Base-by-base conservation (phyloP, 2,329 filamentous ascomycete species). In the Claviceps cyperi region DNA sequence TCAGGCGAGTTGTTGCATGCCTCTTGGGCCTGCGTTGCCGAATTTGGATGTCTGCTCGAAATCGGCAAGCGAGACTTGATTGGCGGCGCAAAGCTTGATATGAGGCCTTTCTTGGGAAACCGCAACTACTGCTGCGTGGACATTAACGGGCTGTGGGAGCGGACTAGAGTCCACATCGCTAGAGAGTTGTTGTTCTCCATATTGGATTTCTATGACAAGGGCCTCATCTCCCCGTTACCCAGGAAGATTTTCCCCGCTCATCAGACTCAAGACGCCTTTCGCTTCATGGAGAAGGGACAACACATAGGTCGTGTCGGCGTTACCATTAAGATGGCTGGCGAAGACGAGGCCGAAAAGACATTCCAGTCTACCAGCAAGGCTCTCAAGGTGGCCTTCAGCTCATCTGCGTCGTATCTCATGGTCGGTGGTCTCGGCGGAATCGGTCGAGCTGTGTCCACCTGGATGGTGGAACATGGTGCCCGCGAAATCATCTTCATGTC, bases 41-140 rank as follows among this genome's bases (percentile, higher is more conserved):
- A 55, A 15, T 62, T 56, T 35, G 67, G 67, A 1, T 57, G 46
- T 0, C 61, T 69, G 49, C 36, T 69, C 0, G 67, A 69, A 48
- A 60, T 69, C 17, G 64, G 64, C 2, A 64, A 64, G 43, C 56
- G 58, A 14, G 65, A 68, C 45, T 52, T 67, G 8, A 15, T 57
- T 1, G 63, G 64, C 1, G 62, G 65, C 7, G 66, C 61, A 3
- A 56, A 59, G 3, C 61, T 77, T 1, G 64, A 66, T 2, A 72
- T 77, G 72, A 50, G 60, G 32, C 19, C 43, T 1, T 44, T 38
- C 19, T 19, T 49, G 14, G 24, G 13, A 11, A 46, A 38, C 3
- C 45, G 45, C 11, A n/a, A 13, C 19, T 46, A 24, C 32, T 38
- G 15, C n/a, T 46, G 45, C 19, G 36, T 49, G 11, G 24, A 49